Evolutionary conservation across 2,329 filamentous ascomycete species (phyloP), one percentile per base, ranked within the genome.

Genomic region (Colletotrichum truncatum): DNA sequence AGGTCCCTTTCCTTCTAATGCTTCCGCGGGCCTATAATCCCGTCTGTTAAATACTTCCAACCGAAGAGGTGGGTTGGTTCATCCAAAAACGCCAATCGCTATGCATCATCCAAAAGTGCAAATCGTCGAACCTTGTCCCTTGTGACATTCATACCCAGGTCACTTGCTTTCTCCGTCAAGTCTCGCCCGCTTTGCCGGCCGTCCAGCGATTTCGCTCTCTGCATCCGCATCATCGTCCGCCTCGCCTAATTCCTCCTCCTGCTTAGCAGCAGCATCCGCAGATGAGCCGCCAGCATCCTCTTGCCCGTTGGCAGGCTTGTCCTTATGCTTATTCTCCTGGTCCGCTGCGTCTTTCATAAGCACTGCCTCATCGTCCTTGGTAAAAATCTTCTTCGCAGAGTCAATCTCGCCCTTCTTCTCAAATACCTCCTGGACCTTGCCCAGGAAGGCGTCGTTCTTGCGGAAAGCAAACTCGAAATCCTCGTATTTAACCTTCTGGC

Each of bases 401-500:
- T 96, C 96, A 68, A 98, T 89, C 74, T 94, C 90, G 75, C 90
- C 90, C 71, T 97, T 93, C 84, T 95, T 94, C 78, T 93, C 91
- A 70, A 97, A 87, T 74, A 97, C 88, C 81, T 97, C 94, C 75
- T 93, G 89, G 58, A 98, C 94, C 73, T 95, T 90, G 51, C 96
- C 96, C 43, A 98, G 84, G 76, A 97, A 97, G 64, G 87, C 84
- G 8, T 92, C 90, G 73, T 98, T 97, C 69, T 92, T 89, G 30
- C 96, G 88, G 71, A 98, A 88, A 38, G 94, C 93, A 79, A 97
- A 99, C 74, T 97, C 94, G 81, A 99, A 97, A 79, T 99, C 96
- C 74, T 98, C 95, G 73, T 97, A 93, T 78, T 99, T 99, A 80
- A 99, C 94, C 81, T 99, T 99, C 73, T 97, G 93, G 2, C 96